phyloP scores from a whole-genome alignment of 805 yeast genomes.

The Saccharomycopsis javanensis region DNA sequence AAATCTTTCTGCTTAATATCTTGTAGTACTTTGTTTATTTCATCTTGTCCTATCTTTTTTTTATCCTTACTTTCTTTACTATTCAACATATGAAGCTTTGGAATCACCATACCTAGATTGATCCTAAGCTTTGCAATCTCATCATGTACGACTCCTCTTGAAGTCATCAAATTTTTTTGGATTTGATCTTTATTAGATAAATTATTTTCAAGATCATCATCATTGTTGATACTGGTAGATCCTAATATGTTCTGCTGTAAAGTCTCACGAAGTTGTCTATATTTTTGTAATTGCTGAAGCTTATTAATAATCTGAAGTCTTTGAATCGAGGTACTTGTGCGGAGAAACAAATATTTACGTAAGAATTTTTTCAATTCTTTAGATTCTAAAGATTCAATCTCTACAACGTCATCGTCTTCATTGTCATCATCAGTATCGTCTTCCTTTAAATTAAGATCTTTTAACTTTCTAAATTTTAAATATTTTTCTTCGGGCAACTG shows the following conservation, averaged over 20 bases:
- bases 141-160: conserved; percentile 11
- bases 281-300: conserved; percentile 1
- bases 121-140: conserved; percentile 13
- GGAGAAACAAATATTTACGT: not conserved
- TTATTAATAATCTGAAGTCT: not conserved
- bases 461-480: conserved; percentile 3
- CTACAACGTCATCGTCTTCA: conserved; percentile 4
- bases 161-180: conserved; percentile 10
- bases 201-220: not conserved
- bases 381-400: conserved; percentile 5
- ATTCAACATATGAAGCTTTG: not conserved
- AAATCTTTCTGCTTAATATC: not conserved
- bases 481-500: conserved; percentile 2
- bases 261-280: not conserved
- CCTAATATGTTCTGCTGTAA: not conserved
- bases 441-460: not conserved
- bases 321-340: not conserved
- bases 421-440: conserved; percentile 1
- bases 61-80: not conserved
- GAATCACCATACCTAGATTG: conserved; percentile 4
- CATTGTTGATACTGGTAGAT: not conserved
- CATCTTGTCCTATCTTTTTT: not conserved
- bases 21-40: not conserved
- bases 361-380: conserved; percentile 2
- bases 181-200: not conserved